Evolutionary conservation across 495 filamentous ascomycete genomes (phyloP), one percentile per base, ranked within the genome.

Genomic region (Penicillium egyptiacum): DNA sequence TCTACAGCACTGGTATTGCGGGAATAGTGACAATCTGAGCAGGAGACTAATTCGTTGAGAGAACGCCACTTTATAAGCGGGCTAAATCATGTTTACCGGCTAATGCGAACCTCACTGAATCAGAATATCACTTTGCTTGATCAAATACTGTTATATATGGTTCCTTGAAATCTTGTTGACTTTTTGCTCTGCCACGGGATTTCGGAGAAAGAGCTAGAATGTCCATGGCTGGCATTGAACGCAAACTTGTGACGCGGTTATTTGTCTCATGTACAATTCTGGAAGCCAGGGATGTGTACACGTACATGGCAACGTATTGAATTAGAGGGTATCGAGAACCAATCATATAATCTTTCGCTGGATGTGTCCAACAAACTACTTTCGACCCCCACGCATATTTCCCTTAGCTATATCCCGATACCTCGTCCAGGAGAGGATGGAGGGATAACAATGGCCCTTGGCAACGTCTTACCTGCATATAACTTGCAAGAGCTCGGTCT

Each of bases 11-110:
- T n/a, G 19, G 10, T 26, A 39, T 23, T 40, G 49, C 23, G 49
- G 33, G 22, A 35, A 26, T 37, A 50, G 20, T n/a, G 48, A 40
- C 4, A 16, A n/a, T 50, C 31, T 22, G 5, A 19, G 30, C 17
- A 12, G 8, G 17, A 22, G 5, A 28, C 33, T 51, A 40, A 51
- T 22, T 22, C 22, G 3, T 3, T 9, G n/a, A 23, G 0, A 37
- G 17, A 25, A 5, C 22, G 49, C 33, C 35, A 51, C 49, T 12
- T 40, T n/a, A 22, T n/a, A 26, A 19, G 33, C 9, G 40, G 49
- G 33, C 23, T 51, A 35, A 51, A 39, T 51, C 49, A 51, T 51
- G 49, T 2, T 40, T 35, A 22, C 33, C 35, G 49, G 19, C 7
- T 2, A 1, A 41, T 51, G 2, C 16, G 14, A 41, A 19, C 9